phyloP scores from a whole-genome alignment of 306 rosid species.

The Cicer judaicum region DNA sequence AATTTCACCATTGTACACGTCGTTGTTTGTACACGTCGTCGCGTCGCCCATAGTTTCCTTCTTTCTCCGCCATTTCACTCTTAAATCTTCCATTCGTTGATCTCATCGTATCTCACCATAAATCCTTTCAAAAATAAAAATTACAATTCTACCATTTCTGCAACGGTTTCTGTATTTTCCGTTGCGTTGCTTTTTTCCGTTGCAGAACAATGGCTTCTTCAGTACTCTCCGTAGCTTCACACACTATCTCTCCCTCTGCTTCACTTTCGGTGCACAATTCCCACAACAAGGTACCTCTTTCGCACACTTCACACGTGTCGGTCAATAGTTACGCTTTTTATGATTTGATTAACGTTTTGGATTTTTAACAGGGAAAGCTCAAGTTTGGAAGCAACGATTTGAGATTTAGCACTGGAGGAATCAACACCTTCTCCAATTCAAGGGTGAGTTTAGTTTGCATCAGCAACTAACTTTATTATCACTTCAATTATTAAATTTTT shows the following conservation, averaged over 20 bases:
- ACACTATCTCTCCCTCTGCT: constrained; percentile 49
- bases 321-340: neutral
- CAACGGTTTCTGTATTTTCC: neutral
- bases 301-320: neutral
- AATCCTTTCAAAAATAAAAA: too few species aligned
- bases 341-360: constrained; percentile 16
- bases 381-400: constrained; percentile 52
- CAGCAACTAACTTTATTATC: neutral
- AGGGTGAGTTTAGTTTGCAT: constrained; percentile 46
- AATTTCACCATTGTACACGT: too few species aligned
- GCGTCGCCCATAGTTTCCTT: too few species aligned
- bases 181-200: neutral
- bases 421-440: constrained; percentile 45
- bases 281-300: constrained; percentile 57
- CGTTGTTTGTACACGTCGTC: too few species aligned
- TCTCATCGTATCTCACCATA: too few species aligned
- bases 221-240: constrained; percentile 59
- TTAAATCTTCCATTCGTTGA: too few species aligned
- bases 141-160: constrained; percentile 4
- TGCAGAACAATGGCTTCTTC: constrained; percentile 55
- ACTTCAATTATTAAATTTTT: neutral
- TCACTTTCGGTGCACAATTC: constrained; percentile 52
- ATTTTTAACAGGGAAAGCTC: constrained; percentile 54
- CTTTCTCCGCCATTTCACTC: too few species aligned
- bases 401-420: constrained; percentile 54